Percentiles rank a stretch among this genome's conserved stretches.
Conservation (phyloP, 202 grass and related monocot species). For the Cymbopogon flexuosus region DNA sequence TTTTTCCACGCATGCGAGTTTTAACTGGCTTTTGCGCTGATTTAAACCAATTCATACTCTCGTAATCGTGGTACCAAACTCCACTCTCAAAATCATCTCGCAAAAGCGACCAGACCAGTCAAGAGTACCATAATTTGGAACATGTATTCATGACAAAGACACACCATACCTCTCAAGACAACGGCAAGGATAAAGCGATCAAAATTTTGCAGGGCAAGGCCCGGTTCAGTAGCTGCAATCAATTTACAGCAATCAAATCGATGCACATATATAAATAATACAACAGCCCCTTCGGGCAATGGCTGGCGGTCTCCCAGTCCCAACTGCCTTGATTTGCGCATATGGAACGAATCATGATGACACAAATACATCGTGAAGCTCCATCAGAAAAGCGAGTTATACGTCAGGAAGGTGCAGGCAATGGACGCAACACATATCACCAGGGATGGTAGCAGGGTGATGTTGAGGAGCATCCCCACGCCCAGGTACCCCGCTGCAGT, state of each 20-base stretch:
- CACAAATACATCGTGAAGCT: not conserved
- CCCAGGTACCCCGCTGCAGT: slow-evolving; percentile 70
- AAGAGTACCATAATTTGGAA: not conserved
- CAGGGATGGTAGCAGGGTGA: slow-evolving; percentile 79
- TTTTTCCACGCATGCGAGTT: not conserved
- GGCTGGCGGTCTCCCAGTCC: not conserved
- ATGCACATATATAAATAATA: not conserved
- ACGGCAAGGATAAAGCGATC: not conserved
- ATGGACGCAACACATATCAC: slow-evolving; percentile 67
- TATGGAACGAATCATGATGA: not conserved
- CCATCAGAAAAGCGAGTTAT: slow-evolving; percentile 76
- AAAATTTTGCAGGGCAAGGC: slow-evolving; percentile 36
- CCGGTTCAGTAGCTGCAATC: not conserved
- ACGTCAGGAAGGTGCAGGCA: slow-evolving; percentile 57
- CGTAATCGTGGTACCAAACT: not conserved
- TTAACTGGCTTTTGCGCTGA: not conserved
- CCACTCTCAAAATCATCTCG: not conserved
- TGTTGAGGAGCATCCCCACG: slow-evolving; percentile 69
- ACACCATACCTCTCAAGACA: not conserved
- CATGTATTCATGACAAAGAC: not conserved
- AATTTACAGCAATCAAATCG: slow-evolving; percentile 17
- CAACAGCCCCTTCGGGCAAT: slow-evolving; percentile 24
- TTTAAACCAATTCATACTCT: not conserved
- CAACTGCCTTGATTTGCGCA: not conserved
- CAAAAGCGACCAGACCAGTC: not conserved